Evolutionary conservation across 116 monocot genomes (phyloP).

Genomic region (Iris pallida): DNA sequence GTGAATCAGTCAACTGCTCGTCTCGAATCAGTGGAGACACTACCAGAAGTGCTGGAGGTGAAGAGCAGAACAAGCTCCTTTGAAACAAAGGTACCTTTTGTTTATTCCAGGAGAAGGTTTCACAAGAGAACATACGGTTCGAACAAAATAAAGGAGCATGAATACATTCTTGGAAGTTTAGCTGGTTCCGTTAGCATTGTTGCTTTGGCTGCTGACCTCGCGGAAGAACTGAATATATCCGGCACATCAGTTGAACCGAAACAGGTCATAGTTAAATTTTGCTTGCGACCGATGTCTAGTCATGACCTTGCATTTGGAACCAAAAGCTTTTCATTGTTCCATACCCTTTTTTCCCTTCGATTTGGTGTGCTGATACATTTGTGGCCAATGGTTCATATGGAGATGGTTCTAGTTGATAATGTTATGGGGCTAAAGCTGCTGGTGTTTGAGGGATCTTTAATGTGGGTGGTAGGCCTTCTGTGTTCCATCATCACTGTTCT

Average conservation of each 20-base stretch:
- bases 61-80: constrained; percentile 12
- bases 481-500: constrained; percentile 41
- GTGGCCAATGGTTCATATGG: constrained; percentile 56
- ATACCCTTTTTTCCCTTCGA: constrained; percentile 17
- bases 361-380: constrained; percentile 41
- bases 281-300: constrained; percentile 5
- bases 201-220: constrained; percentile 18
- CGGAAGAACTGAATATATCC: constrained; percentile 16
- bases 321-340: constrained; percentile 25
- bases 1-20: constrained; percentile 4
- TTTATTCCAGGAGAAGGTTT: constrained; percentile 68
- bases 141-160: not conserved
- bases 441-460: constrained; percentile 58
- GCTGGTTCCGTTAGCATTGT: constrained; percentile 13
- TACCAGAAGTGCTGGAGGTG: not conserved
- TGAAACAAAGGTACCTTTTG: constrained; percentile 34
- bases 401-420: constrained; percentile 59
- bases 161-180: constrained; percentile 11
- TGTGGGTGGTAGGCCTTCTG: constrained; percentile 28
- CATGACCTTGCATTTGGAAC: constrained; percentile 13
- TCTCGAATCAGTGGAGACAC: not conserved
- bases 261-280: constrained; percentile 28
- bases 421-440: constrained; percentile 47
- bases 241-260: constrained; percentile 10
- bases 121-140: constrained; percentile 23